Conservation (phyloP, 352 stramenopile species). For the Peronospora destructor region DNA sequence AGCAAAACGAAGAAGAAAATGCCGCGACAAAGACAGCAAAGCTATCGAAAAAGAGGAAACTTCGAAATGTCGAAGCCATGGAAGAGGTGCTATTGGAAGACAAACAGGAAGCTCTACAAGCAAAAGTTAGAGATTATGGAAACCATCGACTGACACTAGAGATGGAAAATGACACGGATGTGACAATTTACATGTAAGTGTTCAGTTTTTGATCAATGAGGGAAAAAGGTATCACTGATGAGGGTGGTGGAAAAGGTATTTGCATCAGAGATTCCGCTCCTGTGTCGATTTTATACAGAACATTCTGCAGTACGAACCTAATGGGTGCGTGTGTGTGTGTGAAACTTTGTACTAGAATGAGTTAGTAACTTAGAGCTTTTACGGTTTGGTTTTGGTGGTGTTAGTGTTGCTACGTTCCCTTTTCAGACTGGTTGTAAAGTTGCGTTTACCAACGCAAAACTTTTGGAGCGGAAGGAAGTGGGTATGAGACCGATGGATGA, state of each 20-base stretch:
- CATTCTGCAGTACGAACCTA: conserved; percentile 17
- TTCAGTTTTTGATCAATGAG: not conserved
- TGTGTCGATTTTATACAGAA: conserved; percentile 35
- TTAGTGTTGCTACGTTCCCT: conserved; percentile 29
- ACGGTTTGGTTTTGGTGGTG: not conserved
- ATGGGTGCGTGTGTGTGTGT: conserved; percentile 11
- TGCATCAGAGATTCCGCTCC: conserved; percentile 54
- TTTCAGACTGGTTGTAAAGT: conserved; percentile 34
- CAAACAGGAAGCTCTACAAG: conserved; percentile 36
- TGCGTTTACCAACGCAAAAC: conserved; percentile 52
- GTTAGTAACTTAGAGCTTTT: not conserved
- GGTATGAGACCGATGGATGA: not conserved
- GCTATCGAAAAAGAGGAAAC: conserved; percentile 13
- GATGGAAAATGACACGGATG: conserved; percentile 17
- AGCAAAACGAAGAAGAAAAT: conserved; percentile 25
- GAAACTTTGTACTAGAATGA: not conserved
- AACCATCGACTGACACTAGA: conserved; percentile 39
- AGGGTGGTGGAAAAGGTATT: conserved; percentile 29
- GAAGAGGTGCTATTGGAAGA: conserved; percentile 32
- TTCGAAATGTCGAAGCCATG: conserved; percentile 29
- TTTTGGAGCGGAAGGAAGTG: conserved; percentile 44
- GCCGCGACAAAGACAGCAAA: not conserved
- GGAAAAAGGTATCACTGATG: not conserved
- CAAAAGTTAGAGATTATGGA: conserved; percentile 26
- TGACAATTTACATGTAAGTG: conserved; percentile 27